phyloP scores from a whole-genome alignment of 139 green algal species.

The Coelastrella sp. region DNA sequence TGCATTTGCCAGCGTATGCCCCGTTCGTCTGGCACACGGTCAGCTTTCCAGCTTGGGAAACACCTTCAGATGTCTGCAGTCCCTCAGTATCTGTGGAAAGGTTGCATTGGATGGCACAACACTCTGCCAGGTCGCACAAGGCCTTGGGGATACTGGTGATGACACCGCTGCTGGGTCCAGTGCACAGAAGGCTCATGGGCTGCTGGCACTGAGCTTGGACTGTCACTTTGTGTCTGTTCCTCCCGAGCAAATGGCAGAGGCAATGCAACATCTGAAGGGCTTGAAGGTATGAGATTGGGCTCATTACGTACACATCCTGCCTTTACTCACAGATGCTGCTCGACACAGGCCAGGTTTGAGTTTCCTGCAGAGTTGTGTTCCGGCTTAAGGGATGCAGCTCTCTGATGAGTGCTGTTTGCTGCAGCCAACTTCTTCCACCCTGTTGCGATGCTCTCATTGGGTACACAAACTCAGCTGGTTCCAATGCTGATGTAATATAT shows the following conservation, averaged over 20 bases:
- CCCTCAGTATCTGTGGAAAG: slow-evolving; percentile 35
- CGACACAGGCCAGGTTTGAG: not conserved
- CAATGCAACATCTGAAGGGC: not conserved
- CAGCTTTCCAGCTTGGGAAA: slow-evolving; percentile 21
- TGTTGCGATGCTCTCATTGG: too few species aligned
- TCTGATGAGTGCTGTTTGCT: too few species aligned
- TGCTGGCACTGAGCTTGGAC: slow-evolving; percentile 18
- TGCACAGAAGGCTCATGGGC: not conserved
- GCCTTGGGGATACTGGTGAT: not conserved
- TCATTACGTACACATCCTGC: too few species aligned
- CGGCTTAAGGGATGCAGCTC: too few species aligned
- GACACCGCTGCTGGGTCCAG: too few species aligned
- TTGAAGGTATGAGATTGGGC: slow-evolving; percentile 16
- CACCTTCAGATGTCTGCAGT: not conserved
- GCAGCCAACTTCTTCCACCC: too few species aligned
- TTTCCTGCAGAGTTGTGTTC: too few species aligned
- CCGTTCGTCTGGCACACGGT: not conserved
- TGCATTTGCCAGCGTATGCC: slow-evolving; percentile 36
- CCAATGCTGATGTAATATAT: too few species aligned
- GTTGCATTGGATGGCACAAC: slow-evolving; percentile 10
- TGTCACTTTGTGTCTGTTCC: slow-evolving; percentile 35
- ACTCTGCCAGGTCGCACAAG: not conserved
- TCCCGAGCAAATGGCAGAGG: not conserved
- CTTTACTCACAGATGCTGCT: not conserved
- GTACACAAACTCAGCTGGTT: too few species aligned